phyloP scores from a whole-genome alignment of 768 basidiomycete species.

The Mycena leptocephala region DNA sequence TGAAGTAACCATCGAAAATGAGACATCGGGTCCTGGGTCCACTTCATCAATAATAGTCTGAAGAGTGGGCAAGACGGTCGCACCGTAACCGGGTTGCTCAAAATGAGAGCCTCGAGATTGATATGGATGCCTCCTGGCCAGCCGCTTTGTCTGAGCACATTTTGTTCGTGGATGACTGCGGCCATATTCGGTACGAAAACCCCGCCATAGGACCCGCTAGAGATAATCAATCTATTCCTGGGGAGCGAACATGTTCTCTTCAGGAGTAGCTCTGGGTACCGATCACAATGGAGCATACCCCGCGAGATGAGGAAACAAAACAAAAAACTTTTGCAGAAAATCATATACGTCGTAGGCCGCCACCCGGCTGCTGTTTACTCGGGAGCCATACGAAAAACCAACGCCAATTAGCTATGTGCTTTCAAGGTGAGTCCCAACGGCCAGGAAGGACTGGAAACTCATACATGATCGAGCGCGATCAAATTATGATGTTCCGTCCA shows the following conservation, averaged over 20 bases:
- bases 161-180: slow-evolving; percentile 48
- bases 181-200: slow-evolving; percentile 48
- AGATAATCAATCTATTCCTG: slow-evolving; percentile 37
- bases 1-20: slow-evolving; percentile 45
- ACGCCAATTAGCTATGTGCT: slow-evolving; percentile 46
- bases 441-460: slow-evolving; percentile 14
- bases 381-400: slow-evolving; percentile 50
- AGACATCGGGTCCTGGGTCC: slow-evolving; percentile 41
- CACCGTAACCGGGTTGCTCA: slow-evolving; percentile 39
- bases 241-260: too few species aligned
- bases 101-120: slow-evolving; percentile 46
- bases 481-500: slow-evolving; percentile 41
- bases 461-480: slow-evolving; percentile 42
- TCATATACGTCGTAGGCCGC: slow-evolving; percentile 53
- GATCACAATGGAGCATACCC: neutral
- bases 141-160: slow-evolving; percentile 37
- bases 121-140: slow-evolving; percentile 35
- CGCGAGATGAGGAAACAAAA: slow-evolving; percentile 38
- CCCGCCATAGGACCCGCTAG: slow-evolving; percentile 48
- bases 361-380: slow-evolving; percentile 47
- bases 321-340: slow-evolving; percentile 44
- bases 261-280: neutral
- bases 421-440: neutral
- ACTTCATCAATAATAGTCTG: neutral
- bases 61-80: neutral